phyloP scores from a whole-genome alignment of 257 asterid species.

The Lavandula angustifolia region DNA sequence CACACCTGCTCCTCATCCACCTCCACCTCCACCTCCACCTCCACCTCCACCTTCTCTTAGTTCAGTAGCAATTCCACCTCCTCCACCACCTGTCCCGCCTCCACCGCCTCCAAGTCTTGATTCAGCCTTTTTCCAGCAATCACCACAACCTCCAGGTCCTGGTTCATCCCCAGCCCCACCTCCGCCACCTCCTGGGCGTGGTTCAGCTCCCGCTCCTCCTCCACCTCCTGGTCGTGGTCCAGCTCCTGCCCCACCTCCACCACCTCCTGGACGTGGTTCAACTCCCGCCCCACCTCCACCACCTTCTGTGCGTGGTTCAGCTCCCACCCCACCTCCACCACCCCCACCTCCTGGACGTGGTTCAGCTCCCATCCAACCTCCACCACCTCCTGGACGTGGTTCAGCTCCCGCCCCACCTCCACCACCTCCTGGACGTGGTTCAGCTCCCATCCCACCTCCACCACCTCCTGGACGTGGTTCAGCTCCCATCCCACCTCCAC shows the following conservation, averaged over 20 bases:
- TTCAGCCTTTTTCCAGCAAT: too few relatives aligned
- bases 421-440: constrained; percentile 35
- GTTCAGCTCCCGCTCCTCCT: constrained; percentile 37
- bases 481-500: constrained; percentile 45
- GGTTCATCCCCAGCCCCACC: constrained; percentile 34
- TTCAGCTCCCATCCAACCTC: constrained; percentile 52
- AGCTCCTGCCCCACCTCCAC: constrained; percentile 46
- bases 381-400: constrained; percentile 38
- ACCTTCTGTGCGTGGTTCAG: constrained; percentile 31
- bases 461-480: constrained; percentile 40
- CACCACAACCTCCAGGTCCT: too few relatives aligned
- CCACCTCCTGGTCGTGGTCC: constrained; percentile 49
- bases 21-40: constrained; percentile 39
- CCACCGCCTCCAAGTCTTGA: constrained; percentile 24
- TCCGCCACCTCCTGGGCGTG: constrained; percentile 38
- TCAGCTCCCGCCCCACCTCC: constrained; percentile 42
- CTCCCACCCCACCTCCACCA: constrained; percentile 42
- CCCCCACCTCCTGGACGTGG: constrained; percentile 37
- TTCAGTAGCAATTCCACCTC: constrained; percentile 29
- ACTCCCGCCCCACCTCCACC: constrained; percentile 48
- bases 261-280: constrained; percentile 44
- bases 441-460: constrained; percentile 42
- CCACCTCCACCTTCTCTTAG: constrained; percentile 29
- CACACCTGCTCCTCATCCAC: constrained; percentile 29
- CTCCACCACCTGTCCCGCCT: constrained; percentile 2